phyloP scores from a whole-genome alignment of 805 yeast genomes.

The Suhomyces faveliae region DNA sequence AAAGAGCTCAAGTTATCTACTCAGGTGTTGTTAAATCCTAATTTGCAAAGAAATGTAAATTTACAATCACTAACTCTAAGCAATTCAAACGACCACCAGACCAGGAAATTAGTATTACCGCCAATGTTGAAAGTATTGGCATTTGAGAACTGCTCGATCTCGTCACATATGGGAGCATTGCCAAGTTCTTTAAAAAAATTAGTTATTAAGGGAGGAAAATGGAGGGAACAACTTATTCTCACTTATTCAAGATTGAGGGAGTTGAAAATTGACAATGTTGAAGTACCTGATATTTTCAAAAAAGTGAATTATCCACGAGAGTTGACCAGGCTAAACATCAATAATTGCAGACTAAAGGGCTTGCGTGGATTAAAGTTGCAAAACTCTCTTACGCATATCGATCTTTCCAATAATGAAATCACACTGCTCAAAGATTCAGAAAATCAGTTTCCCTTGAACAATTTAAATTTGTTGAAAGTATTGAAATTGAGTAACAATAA shows the following conservation, averaged over 20 bases:
- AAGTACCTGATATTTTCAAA: conserved; percentile 5
- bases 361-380: conserved; percentile 5
- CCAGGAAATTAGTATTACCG: conserved; percentile 8
- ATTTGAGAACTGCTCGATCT: conserved; percentile 10
- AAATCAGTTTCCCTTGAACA: neutral
- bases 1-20: conserved; percentile 9
- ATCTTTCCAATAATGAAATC: conserved; percentile 6
- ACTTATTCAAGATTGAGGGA: conserved; percentile 8
- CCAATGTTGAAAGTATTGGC: conserved; percentile 2
- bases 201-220: conserved; percentile 9
- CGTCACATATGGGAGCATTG: conserved; percentile 9
- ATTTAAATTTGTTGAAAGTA: neutral
- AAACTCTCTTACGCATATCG: conserved; percentile 1
- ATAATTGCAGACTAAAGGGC: conserved; percentile 7
- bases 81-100: conserved; percentile 6
- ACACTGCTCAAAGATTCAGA: neutral
- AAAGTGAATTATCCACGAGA: conserved; percentile 5
- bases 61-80: conserved; percentile 7
- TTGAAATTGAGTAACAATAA: conserved; percentile 2
- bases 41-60: conserved; percentile 9
- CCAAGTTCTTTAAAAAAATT: conserved; percentile 8
- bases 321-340: conserved; percentile 2
- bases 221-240: conserved; percentile 8
- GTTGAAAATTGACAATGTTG: conserved; percentile 8
- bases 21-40: conserved; percentile 5